Evolutionary conservation across 164 flowering plant species (phyloP).

Genomic region (Sextonia rubra): DNA sequence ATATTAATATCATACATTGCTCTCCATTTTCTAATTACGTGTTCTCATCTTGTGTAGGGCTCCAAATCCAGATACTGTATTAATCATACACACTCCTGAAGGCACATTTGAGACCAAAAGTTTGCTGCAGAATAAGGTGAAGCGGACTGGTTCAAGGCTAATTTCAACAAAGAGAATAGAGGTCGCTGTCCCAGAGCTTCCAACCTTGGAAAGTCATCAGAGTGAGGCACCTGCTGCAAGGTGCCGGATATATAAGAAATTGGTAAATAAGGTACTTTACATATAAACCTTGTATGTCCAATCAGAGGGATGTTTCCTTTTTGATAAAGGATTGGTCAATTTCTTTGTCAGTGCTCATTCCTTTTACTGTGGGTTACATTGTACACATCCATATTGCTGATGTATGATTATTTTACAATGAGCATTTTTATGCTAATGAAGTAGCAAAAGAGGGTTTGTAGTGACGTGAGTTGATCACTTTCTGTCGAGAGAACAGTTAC

Average conservation of each 20-base stretch:
- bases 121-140: conserved; percentile 49
- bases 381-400: no score
- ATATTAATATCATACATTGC: no score
- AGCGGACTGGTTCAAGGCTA: conserved; percentile 56
- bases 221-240: conserved; percentile 64
- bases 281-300: not conserved
- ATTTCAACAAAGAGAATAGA: conserved; percentile 50
- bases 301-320: not conserved
- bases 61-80: conserved; percentile 83
- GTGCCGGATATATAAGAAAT: conserved; percentile 56
- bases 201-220: conserved; percentile 34
- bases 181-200: conserved; percentile 22
- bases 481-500: no score
- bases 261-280: conserved; percentile 44
- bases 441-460: no score
- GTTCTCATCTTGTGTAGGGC: conserved; percentile 42
- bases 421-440: no score
- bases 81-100: conserved; percentile 67
- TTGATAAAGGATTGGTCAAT: not conserved
- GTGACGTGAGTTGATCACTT: no score
- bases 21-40: not conserved
- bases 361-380: no score
- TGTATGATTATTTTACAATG: no score
- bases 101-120: conserved; percentile 76
- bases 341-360: not conserved